Conservation (phyloP, 768 basidiomycete species). For the Boletus coccyginus region DNA sequence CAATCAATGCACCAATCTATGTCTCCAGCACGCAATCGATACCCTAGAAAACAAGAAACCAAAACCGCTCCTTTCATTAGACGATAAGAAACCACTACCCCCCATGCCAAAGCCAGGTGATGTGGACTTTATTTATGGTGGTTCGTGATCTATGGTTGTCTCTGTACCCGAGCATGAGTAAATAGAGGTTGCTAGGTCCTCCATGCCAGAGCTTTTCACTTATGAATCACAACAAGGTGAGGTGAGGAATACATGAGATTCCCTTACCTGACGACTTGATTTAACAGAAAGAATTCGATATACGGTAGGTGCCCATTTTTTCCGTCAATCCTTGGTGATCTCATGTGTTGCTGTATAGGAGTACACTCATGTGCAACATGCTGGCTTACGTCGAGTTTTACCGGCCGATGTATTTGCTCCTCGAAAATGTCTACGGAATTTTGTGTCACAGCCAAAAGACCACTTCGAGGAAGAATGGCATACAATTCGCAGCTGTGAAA, state of each 20-base stretch:
- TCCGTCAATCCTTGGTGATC: background rate
- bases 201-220: conserved; percentile 73
- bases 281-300: conserved; percentile 54
- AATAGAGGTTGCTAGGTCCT: conserved; percentile 45
- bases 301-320: conserved; percentile 39
- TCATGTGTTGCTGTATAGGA: conserved; percentile 34
- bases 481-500: conserved; percentile 62
- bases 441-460: conserved; percentile 48
- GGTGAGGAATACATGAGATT: conserved; percentile 7
- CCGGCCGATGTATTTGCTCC: conserved; percentile 56
- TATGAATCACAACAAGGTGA: conserved; percentile 61
- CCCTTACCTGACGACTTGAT: conserved; percentile 1
- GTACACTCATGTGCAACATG: conserved; percentile 67
- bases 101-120: conserved; percentile 56
- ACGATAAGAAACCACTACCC: conserved; percentile 37
- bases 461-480: conserved; percentile 32
- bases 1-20: conserved; percentile 58
- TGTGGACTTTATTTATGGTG: conserved; percentile 73
- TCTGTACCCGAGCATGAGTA: background rate
- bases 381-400: conserved; percentile 67
- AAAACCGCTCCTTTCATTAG: conserved; percentile 39
- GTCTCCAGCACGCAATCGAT: conserved; percentile 59
- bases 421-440: conserved; percentile 73
- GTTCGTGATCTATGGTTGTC: conserved; percentile 35
- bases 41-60: conserved; percentile 40